Percentiles rank a stretch among this genome's conserved stretches.
Conservation (phyloP, 1,139 yeast species). For the Candida dubliniensis region DNA sequence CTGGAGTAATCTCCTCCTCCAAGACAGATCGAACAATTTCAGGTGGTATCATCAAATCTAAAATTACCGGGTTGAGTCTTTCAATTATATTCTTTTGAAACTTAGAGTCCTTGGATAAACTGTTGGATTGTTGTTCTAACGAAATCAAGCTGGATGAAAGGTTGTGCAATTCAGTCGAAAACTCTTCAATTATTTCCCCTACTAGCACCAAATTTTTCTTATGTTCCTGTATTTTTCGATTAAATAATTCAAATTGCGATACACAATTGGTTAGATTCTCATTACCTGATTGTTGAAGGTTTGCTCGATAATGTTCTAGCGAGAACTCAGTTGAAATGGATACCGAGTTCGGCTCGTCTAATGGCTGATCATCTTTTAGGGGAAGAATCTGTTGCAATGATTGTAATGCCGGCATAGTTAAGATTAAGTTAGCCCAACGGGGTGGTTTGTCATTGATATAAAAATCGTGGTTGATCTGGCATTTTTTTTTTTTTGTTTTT, state of each 20-base stretch:
- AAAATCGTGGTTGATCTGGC: background rate
- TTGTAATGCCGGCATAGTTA: constrained; percentile 10
- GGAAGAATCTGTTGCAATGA: constrained; percentile 13
- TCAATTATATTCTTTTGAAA: constrained; percentile 56
- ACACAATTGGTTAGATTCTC: constrained; percentile 8
- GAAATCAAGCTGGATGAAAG: constrained; percentile 61
- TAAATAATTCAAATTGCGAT: constrained; percentile 30
- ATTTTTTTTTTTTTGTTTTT: constrained; percentile 2
- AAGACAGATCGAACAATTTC: constrained; percentile 50
- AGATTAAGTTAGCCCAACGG: background rate
- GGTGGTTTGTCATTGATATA: background rate
- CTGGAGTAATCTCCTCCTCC: constrained; percentile 39
- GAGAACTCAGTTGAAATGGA: constrained; percentile 1
- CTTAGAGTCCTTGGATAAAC: constrained; percentile 38
- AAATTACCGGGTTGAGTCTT: constrained; percentile 66
- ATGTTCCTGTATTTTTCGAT: constrained; percentile 36
- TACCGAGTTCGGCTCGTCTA: background rate
- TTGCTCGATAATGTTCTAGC: constrained; percentile 12
- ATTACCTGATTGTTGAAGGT: constrained; percentile 5
- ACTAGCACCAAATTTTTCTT: constrained; percentile 38
- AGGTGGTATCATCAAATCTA: constrained; percentile 77
- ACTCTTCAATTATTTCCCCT: constrained; percentile 43
- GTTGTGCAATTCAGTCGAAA: constrained; percentile 56
- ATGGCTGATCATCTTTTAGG: background rate
- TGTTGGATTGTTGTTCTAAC: constrained; percentile 52